These are phyloP conservation scores for Alnus glutinosa DNA, from an alignment of 306 rosid species.

Conservation along the genomic window DNA sequence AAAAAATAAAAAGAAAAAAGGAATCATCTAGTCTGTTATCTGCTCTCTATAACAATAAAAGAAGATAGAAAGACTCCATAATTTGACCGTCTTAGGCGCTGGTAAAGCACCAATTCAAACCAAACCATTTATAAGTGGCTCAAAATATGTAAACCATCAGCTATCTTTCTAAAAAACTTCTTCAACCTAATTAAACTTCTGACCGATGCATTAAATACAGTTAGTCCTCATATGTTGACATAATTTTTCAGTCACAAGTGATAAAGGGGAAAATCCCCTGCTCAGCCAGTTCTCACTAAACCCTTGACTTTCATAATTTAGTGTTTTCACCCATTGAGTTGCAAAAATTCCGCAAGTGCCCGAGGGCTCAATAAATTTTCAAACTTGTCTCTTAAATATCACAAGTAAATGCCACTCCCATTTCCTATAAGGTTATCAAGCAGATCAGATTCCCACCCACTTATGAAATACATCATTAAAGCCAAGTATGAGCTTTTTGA, in stretches of 20 bases:
- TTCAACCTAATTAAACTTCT: neutral
- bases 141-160: neutral
- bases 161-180: neutral
- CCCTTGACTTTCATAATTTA: neutral
- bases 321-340: neutral
- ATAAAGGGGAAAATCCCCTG: neutral
- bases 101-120: neutral
- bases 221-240: neutral
- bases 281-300: neutral
- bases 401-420: neutral
- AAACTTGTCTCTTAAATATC: neutral
- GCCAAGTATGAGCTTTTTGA: neutral
- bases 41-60: neutral
- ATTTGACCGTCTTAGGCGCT: neutral
- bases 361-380: neutral
- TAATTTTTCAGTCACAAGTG: neutral
- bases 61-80: neutral
- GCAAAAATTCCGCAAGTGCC: neutral
- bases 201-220: neutral
- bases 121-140: neutral
- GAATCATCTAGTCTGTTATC: neutral
- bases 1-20: too few species aligned
- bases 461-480: neutral
- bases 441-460: neutral
- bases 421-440: neutral